A percentile compares a stretch with the other conserved stretches of the same genome.
These are phyloP conservation scores for Boletus rubropictus DNA, from an alignment of 768 basidiomycete species.

Conservation along the genomic window DNA sequence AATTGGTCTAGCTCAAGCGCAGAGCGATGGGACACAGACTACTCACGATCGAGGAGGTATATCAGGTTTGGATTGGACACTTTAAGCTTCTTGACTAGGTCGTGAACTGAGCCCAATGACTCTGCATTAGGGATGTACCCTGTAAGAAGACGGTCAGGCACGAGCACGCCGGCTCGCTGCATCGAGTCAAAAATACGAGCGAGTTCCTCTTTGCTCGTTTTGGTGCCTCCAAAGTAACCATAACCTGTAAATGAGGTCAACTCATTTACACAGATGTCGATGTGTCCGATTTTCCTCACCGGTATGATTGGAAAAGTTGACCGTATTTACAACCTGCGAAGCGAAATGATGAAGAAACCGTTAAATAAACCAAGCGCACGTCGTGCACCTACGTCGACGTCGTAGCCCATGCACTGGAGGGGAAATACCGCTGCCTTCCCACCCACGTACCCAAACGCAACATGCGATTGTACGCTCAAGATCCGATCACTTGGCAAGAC, in stretches of 20 bases:
- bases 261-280: not conserved
- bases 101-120: slow-evolving; percentile 59
- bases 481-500: slow-evolving; percentile 47
- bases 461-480: slow-evolving; percentile 90
- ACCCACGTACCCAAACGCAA: slow-evolving; percentile 91
- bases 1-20: not conserved
- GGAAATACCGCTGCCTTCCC: slow-evolving; percentile 76
- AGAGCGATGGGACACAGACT: not conserved
- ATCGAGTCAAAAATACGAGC: slow-evolving; percentile 65
- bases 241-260: slow-evolving; percentile 52
- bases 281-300: slow-evolving; percentile 39
- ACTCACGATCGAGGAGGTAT: slow-evolving; percentile 90
- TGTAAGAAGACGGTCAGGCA: slow-evolving; percentile 71
- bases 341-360: slow-evolving; percentile 2
- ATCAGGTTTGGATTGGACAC: slow-evolving; percentile 53
- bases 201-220: slow-evolving; percentile 74
- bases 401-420: slow-evolving; percentile 83
- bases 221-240: slow-evolving; percentile 72
- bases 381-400: slow-evolving; percentile 76
- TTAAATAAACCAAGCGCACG: not conserved
- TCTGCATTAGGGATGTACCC: slow-evolving; percentile 89
- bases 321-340: slow-evolving; percentile 75
- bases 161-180: slow-evolving; percentile 69
- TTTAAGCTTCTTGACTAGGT: slow-evolving; percentile 58
- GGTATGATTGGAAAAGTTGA: slow-evolving; percentile 92